These are phyloP conservation scores for Nothophytophthora sp. DNA, from an alignment of 352 stramenopile genomes.

Conservation along the genomic window DNA sequence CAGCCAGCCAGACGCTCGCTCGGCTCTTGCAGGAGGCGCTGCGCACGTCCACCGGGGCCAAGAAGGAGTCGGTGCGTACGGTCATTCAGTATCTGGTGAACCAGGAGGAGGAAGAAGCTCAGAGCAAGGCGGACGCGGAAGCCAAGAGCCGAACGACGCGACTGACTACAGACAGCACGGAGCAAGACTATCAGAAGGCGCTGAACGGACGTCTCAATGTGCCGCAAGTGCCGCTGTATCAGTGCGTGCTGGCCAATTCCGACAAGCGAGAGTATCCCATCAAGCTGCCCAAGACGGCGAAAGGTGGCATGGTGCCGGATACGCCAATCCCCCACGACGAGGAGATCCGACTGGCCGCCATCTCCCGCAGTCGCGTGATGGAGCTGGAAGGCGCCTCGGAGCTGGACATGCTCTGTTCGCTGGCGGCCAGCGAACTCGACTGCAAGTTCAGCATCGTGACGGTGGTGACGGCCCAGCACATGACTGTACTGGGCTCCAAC, in stretches of 20 bases:
- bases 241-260: conserved; percentile 47
- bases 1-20: conserved; percentile 18
- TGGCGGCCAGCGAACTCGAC: conserved; percentile 48
- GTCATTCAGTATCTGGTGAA: conserved; percentile 58
- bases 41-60: conserved; percentile 17
- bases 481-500: conserved; percentile 40
- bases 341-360: conserved; percentile 36
- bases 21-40: conserved; percentile 23
- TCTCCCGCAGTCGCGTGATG: conserved; percentile 39
- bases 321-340: conserved; percentile 43
- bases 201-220: conserved; percentile 10
- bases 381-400: conserved; percentile 50
- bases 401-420: conserved; percentile 62
- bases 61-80: conserved; percentile 34
- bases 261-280: conserved; percentile 41
- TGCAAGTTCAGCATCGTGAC: conserved; percentile 50
- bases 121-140: conserved; percentile 7
- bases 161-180: conserved; percentile 18
- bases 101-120: conserved; percentile 23
- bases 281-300: conserved; percentile 20
- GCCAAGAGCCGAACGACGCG: conserved; percentile 2
- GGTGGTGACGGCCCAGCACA: conserved; percentile 47
- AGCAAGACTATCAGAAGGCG: conserved; percentile 23
- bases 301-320: conserved; percentile 21
- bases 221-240: conserved; percentile 26